Evolutionary conservation across 2,329 filamentous ascomycete species (phyloP).

Genomic region (Chrysoporthe cubensis): DNA sequence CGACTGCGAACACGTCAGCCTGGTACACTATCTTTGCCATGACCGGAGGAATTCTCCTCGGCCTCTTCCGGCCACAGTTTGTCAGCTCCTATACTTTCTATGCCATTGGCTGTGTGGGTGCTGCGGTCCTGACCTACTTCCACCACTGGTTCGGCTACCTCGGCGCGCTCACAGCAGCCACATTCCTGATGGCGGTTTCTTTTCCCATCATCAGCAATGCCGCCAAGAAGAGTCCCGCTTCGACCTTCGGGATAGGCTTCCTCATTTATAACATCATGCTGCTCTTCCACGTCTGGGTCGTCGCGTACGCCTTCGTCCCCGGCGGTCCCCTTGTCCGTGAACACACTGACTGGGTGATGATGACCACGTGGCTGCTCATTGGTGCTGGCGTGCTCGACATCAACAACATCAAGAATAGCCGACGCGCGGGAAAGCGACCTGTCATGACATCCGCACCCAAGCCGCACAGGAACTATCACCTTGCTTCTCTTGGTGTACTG

Average conservation of each 20-base stretch:
- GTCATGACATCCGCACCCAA: slow-evolving; percentile 26
- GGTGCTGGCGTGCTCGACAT: slow-evolving; percentile 83
- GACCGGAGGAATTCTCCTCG: slow-evolving; percentile 77
- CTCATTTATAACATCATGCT: slow-evolving; percentile 91
- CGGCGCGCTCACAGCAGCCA: slow-evolving; percentile 74
- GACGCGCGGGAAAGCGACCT: slow-evolving; percentile 41
- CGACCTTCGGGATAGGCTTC: slow-evolving; percentile 87
- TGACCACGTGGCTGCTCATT: slow-evolving; percentile 79
- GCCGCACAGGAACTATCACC: slow-evolving; percentile 57
- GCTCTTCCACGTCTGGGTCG: slow-evolving; percentile 98
- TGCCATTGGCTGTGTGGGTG: slow-evolving; percentile 76
- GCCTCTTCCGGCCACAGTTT: slow-evolving; percentile 72
- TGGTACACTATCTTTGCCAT: slow-evolving; percentile 85
- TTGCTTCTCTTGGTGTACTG: slow-evolving; percentile 67
- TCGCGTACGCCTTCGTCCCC: slow-evolving; percentile 96
- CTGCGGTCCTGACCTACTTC: slow-evolving; percentile 75
- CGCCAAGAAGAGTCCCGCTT: slow-evolving; percentile 74
- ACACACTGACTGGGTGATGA: slow-evolving; percentile 95
- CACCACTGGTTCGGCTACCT: slow-evolving; percentile 89
- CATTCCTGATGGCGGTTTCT: slow-evolving; percentile 81
- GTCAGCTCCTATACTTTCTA: slow-evolving; percentile 80
- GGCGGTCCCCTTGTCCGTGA: slow-evolving; percentile 91
- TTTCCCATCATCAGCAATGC: slow-evolving; percentile 77
- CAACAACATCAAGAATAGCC: slow-evolving; percentile 52
- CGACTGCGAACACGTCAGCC: slow-evolving; percentile 86